A percentile compares a stretch with the other conserved stretches of the same genome.
These are phyloP conservation scores for Linnemannia schmuckeri DNA, from an alignment of 192 early-diverging fungal species.

Conservation along the genomic window DNA sequence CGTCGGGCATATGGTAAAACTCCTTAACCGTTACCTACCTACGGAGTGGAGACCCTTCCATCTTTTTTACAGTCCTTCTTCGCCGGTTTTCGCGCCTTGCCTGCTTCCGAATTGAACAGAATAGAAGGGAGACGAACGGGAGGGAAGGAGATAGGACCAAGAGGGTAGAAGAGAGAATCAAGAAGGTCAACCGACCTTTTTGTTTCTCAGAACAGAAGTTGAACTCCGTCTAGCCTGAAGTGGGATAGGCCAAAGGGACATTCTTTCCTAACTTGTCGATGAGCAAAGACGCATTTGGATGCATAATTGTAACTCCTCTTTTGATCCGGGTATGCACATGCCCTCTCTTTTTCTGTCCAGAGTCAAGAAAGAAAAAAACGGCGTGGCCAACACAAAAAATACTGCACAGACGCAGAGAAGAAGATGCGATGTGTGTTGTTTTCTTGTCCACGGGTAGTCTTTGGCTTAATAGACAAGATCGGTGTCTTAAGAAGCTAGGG, in stretches of 20 bases:
- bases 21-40: no score
- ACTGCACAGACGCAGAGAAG: background rate
- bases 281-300: background rate
- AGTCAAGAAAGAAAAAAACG: background rate
- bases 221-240: background rate
- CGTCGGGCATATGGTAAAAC: background rate
- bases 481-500: background rate
- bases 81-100: background rate
- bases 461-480: background rate
- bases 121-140: background rate
- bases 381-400: background rate
- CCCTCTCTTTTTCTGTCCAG: background rate
- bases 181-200: background rate
- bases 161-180: background rate
- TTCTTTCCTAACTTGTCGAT: conserved; percentile 1
- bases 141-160: background rate
- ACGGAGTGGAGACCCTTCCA: background rate
- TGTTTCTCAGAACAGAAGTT: background rate
- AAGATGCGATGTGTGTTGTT: background rate
- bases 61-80: background rate
- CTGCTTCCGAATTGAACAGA: background rate
- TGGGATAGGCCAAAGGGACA: background rate
- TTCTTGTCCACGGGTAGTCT: background rate
- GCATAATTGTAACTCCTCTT: background rate
- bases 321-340: background rate